Evolutionary conservation across 148 eudicot genomes (phyloP), one percentile per base, ranked within the genome.

Genomic region (Pharnaceum exiguum): DNA sequence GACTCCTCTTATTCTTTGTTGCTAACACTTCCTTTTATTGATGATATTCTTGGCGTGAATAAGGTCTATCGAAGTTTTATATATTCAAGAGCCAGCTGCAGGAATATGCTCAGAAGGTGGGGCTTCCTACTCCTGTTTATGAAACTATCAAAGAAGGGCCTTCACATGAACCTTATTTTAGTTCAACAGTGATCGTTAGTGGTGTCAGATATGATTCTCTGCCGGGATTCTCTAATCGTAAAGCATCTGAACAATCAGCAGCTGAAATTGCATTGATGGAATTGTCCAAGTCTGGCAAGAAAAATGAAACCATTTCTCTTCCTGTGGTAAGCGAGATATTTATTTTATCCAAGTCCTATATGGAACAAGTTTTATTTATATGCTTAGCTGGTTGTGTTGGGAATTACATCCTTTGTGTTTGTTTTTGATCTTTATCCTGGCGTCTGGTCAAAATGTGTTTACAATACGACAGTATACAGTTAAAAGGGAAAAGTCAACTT

Each of bases 191-290:
- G 29, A 49, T 78, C 50, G 79, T 93, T 32, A 67, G 71, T 50
- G 66, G 82, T 52, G 67, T 38, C 11, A 74, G 83, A 63, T 89
- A 85, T 65, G 86, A 93, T 54, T 93, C 99, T 24, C 76, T 93
- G 39, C 75, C 72, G 37, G 95, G 96, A 27, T 93, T 93, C 71
- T 77, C 51, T 54, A 93, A 82, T 60, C 86, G 99, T 45, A 93
- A 89, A 72, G 87, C 95, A 46, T 91, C 99, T 19, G 99, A 93
- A 68, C 99, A 93, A 59, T 93, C 99, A 36, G 96, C 99, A 35
- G 99, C 99, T 48, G 99, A 93, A 77, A 74, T 89, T 60, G 99
- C 99, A 68, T 81, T 86, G 30, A 22, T 56, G 71, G 74, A 77
- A 51, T 68, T 89, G 39, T 76, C 73, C 50, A 68, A 74, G 24